Conservation (phyloP, 1,284 basidiomycete genomes). For the Apiotrichum gamsii region DNA sequence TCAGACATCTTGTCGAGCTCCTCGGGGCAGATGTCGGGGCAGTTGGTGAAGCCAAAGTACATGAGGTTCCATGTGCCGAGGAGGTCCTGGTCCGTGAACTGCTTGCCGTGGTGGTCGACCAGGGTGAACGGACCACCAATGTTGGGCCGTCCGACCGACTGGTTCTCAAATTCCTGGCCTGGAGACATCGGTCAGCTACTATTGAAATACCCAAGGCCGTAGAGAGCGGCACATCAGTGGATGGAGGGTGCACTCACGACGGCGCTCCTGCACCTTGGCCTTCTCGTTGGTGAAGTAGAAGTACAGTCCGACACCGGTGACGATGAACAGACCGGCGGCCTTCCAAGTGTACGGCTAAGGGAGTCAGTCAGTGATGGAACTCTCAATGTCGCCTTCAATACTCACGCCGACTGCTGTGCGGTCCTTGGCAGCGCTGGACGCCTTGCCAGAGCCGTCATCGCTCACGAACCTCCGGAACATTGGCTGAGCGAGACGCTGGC, state of each 20-base stretch:
- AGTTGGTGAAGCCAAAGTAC: conserved; percentile 96
- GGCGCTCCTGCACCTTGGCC: conserved; percentile 64
- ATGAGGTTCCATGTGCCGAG: conserved; percentile 76
- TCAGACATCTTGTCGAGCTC: conserved; percentile 93
- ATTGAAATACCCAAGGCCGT: neutral
- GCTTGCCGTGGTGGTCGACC: conserved; percentile 59
- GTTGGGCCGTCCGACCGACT: conserved; percentile 58
- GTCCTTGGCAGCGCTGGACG: conserved; percentile 12
- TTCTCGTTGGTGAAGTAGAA: conserved; percentile 89
- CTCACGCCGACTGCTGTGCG: conserved; percentile 23
- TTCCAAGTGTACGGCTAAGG: conserved; percentile 77
- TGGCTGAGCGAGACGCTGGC: neutral
- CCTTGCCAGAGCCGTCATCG: neutral
- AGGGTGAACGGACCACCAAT: conserved; percentile 88
- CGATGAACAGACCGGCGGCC: conserved; percentile 74
- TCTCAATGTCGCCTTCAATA: neutral
- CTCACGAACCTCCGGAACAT: neutral
- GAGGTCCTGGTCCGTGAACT: conserved; percentile 78
- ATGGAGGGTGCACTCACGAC: conserved; percentile 51
- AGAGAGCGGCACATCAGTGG: neutral
- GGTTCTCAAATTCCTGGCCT: conserved; percentile 62
- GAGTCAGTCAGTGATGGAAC: neutral
- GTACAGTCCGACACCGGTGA: conserved; percentile 73
- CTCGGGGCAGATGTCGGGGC: conserved; percentile 97
- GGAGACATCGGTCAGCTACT: conserved; percentile 5